phyloP scores from a whole-genome alignment of 805 yeast genomes.

The Saccharomyces paradoxus region DNA sequence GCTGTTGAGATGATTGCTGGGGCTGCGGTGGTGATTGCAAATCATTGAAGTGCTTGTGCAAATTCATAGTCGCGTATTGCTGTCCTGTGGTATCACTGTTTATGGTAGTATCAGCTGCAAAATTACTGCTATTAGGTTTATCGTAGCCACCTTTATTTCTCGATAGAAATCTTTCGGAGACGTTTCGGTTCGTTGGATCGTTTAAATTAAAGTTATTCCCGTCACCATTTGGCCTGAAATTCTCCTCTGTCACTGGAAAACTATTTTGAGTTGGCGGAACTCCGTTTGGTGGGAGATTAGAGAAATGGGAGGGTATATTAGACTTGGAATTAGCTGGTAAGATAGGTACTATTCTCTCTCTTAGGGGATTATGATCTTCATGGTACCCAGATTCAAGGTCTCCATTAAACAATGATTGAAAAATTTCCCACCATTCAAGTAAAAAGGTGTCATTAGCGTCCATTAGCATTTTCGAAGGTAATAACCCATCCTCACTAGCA shows the following conservation, averaged over 20 bases:
- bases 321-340: slow-evolving; percentile 9
- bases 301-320: background rate
- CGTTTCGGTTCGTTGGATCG: background rate
- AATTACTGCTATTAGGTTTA: background rate
- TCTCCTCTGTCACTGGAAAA: background rate
- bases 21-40: background rate
- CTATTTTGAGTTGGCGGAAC: background rate
- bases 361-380: slow-evolving; percentile 5
- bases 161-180: background rate
- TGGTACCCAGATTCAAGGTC: background rate
- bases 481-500: slow-evolving; percentile 12
- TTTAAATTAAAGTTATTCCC: background rate
- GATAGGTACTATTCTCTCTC: slow-evolving; percentile 14
- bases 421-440: slow-evolving; percentile 49
- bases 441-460: slow-evolving; percentile 40
- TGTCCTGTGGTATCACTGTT: background rate
- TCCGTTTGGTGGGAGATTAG: background rate
- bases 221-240: background rate
- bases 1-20: slow-evolving; percentile 1
- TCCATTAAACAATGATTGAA: slow-evolving; percentile 31
- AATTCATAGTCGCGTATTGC: background rate
- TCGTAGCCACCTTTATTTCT: background rate
- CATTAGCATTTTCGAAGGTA: slow-evolving; percentile 35
- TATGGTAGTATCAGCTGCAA: background rate
- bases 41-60: background rate